A percentile compares a stretch with the other conserved stretches of the same genome.
These are phyloP conservation scores for Aspergillus quadrilineatus DNA, from an alignment of 2,329 filamentous ascomycete species.

Conservation along the genomic window DNA sequence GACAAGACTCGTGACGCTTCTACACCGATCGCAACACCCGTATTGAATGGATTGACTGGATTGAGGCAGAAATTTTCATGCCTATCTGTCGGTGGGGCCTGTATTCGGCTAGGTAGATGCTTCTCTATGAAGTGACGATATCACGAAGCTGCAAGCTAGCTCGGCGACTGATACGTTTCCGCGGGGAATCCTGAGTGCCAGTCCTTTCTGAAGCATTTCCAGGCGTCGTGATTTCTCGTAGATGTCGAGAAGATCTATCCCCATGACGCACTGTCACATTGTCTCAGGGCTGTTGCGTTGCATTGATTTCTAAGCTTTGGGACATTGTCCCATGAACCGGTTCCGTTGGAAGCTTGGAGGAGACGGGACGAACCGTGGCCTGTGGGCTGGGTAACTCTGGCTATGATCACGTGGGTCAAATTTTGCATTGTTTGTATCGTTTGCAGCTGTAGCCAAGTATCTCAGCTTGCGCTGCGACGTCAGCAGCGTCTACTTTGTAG, in stretches of 20 bases:
- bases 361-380: neutral
- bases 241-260: neutral
- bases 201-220: neutral
- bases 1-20: neutral
- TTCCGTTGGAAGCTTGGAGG: neutral
- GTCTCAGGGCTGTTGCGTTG: neutral
- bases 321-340: neutral
- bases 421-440: slow-evolving; percentile 10
- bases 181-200: neutral
- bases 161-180: neutral
- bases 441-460: slow-evolving; percentile 12
- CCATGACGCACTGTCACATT: neutral
- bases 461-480: slow-evolving; percentile 1
- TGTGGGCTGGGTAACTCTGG: neutral
- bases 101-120: neutral
- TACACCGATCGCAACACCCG: neutral
- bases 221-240: slow-evolving; percentile 1
- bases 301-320: neutral
- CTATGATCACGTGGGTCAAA: slow-evolving; percentile 11
- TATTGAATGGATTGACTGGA: neutral
- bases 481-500: slow-evolving; percentile 6
- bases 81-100: slow-evolving; percentile 4
- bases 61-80: slow-evolving; percentile 16
- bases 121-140: neutral
- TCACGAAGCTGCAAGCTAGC: neutral